Base-by-base conservation (phyloP, 306 rosid genomes). In the Hippophae tibetana region DNA sequence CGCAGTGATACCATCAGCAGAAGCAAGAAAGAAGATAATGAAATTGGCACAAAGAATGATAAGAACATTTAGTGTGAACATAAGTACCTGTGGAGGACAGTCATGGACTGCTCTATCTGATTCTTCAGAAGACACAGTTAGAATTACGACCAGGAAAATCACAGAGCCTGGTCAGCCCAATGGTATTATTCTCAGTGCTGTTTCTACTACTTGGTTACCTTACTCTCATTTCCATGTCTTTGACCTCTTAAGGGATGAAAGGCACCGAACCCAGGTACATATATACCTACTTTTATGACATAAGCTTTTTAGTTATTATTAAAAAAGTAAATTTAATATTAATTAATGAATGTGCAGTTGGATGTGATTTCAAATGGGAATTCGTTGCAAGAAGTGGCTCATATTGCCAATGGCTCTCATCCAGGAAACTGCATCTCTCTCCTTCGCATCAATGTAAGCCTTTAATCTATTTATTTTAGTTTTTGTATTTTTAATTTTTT, bases 361-460 rank as follows among this genome's bases (percentile, higher is more conserved):
- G 96, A 92, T 71, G 87, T 83, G 62, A 87, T 87, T 53, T 79
- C 96, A 11, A 92, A 81, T 64, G 96, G 98, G 51, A 87, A 82
- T 62, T 85, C 96, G 8, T 74, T 92, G 6, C 87, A 87, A 45
- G 96, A 92, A 59, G 95, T 92, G 57, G 98, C 95, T 74, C 98
- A 83, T 47, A 87, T 92, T 56, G 96, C 98, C 46, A 92, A 92
- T 62, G 96, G 98, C 59, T 92, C 96, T 2, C 92, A 92, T 76
- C 98, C 98, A 0, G 98, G 98, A 69, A 92, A 87, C 59, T 92
- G 94, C 81, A 81, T 92, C 63, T 92, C 98, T 23, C 96, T 92
- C 62, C 89, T 92, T 57, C 95, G 98, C 61, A 79, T 92, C 69
- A 92, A 92, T 61, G 98, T 92, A 78, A 77, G 88, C 42, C 25